Evolutionary conservation across 768 basidiomycete genomes (phyloP), one percentile per base, ranked within the genome.

Genomic region (Hortiboletus campestris): DNA sequence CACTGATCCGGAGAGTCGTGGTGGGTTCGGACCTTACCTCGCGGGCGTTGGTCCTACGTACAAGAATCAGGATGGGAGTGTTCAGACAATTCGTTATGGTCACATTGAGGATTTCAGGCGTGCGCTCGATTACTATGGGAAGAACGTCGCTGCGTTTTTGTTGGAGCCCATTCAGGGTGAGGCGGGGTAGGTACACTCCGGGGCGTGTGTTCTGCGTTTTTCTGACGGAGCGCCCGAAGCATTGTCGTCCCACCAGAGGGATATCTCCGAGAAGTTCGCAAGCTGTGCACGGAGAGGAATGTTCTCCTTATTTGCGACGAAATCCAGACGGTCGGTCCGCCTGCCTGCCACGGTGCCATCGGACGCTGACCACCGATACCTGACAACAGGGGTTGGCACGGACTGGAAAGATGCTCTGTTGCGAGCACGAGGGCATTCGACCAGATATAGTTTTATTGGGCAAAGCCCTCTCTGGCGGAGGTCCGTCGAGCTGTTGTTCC

Each of bases 151-250:
- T 7, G 96, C 91, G 1, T 94, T 99, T 78, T 79, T 99, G 53
- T 82, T 99, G 4, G 97, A 99, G 74, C 97, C 97, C 6, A 98
- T 99, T 58, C 97, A 99, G 70, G 96, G 96, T n/a, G 96, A 98
- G 74, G 96, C 96, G 17, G 95, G 94, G 91, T 93, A 69, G 43
- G 89, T 76, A 60, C 35, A 2, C 31, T 28, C 2, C 6, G 11
- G 8, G 20, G 39, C 36, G 17, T 13, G 11, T 22, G 16, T 35
- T n/a, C 29, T 6, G 4, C 19, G 29, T 16, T 31, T 45, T 31
- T 45, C 51, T 59, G 10, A 50, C 16, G 49, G 11, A 17, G 17
- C 34, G 14, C 40, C 9, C 42, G 20, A 65, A 94, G 94, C 12
- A 96, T 99, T 62, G 85, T 98, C 56, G 91, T 98, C 12, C 97